phyloP scores from a whole-genome alignment of 768 basidiomycete species.

The Kwoniella mangroviensis region DNA sequence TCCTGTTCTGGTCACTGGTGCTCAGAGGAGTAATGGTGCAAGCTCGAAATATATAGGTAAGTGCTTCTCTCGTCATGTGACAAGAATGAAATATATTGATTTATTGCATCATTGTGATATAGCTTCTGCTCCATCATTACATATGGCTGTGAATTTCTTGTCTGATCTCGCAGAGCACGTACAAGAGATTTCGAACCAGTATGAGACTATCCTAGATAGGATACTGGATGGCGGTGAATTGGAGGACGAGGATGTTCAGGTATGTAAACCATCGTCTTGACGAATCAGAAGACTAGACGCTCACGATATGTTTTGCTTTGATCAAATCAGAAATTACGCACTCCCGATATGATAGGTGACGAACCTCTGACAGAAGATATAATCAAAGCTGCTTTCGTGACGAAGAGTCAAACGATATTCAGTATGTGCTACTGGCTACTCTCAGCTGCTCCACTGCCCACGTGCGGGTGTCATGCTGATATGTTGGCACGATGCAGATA shows the following conservation, averaged over 20 bases:
- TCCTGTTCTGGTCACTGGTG: constrained; percentile 50
- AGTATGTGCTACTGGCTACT: no score
- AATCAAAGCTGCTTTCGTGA: constrained; percentile 26
- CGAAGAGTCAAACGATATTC: constrained; percentile 34
- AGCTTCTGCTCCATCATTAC: constrained; percentile 47
- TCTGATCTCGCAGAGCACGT: constrained; percentile 37
- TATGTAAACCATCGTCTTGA: constrained; percentile 2
- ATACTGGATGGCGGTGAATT: constrained; percentile 33
- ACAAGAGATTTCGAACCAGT: constrained; percentile 35
- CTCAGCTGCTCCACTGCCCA: no score
- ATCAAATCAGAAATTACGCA: constrained; percentile 20
- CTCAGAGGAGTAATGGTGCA: constrained; percentile 24
- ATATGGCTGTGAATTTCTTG: constrained; percentile 34
- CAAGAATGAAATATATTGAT: neutral
- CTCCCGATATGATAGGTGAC: constrained; percentile 23
- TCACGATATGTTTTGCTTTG: neutral
- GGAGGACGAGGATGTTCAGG: constrained; percentile 31
- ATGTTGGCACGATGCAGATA: no score
- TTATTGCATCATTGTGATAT: neutral
- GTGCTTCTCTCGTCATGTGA: constrained; percentile 6
- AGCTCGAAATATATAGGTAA: constrained; percentile 36
- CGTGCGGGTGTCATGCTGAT: no score
- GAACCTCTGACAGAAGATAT: constrained; percentile 21
- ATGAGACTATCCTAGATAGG: constrained; percentile 29
- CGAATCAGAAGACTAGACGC: neutral